phyloP scores from a whole-genome alignment of 768 basidiomycete species.

The Podaxis pistillaris region DNA sequence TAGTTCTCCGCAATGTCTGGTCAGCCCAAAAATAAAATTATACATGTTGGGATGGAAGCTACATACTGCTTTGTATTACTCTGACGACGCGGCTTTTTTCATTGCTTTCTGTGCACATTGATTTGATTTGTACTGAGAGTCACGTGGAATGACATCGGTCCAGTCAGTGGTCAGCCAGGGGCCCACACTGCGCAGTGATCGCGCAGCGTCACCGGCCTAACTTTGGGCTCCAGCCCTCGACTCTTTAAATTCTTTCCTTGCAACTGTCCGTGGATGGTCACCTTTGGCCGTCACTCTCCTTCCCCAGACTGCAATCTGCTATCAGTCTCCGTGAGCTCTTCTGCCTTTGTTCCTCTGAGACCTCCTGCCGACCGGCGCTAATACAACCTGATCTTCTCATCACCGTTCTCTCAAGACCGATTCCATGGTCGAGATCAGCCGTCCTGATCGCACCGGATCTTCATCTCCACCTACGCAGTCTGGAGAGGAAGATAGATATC shows the following conservation, averaged over 20 bases:
- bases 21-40: conserved; percentile 82
- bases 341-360: background rate
- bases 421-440: conserved; percentile 80
- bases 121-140: conserved; percentile 2
- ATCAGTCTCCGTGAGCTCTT: conserved; percentile 28
- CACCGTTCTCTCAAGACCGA: conserved; percentile 32
- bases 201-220: background rate
- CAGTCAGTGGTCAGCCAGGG: background rate
- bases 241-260: too few species aligned
- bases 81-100: conserved; percentile 1
- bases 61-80: conserved; percentile 13
- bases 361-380: background rate
- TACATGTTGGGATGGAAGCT: conserved; percentile 7
- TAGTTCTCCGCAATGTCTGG: conserved; percentile 97
- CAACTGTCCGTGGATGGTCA: background rate
- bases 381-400: background rate
- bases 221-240: too few species aligned
- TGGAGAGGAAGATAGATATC: conserved; percentile 59
- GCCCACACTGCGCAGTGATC: conserved; percentile 2
- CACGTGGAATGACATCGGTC: conserved; percentile 12
- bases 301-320: conserved; percentile 26
- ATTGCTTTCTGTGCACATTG: background rate
- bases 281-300: conserved; percentile 17
- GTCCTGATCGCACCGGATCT: conserved; percentile 29
- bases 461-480: conserved; percentile 13